These are phyloP conservation scores for Tricholoma matsutake DNA, from an alignment of 768 basidiomycete genomes.

Conservation along the genomic window DNA sequence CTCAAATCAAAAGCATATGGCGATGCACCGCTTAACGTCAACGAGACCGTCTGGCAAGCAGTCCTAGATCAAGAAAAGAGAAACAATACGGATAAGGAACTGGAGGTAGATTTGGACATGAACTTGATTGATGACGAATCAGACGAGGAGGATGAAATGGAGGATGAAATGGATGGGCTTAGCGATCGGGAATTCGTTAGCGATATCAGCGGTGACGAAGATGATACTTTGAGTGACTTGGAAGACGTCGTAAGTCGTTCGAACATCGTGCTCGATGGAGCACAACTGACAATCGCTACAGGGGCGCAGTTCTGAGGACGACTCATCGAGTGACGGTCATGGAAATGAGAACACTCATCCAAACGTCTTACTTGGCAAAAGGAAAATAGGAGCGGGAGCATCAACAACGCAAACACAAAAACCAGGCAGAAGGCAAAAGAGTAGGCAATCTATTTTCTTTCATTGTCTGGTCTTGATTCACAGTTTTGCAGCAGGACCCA, in stretches of 20 bases:
- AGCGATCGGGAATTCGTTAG: slow-evolving; percentile 73
- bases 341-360: slow-evolving; percentile 33
- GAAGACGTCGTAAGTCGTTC: slow-evolving; percentile 60
- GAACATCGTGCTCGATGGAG: slow-evolving; percentile 1
- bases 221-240: slow-evolving; percentile 60
- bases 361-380: slow-evolving; percentile 59
- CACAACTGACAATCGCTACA: background rate
- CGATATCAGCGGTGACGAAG: slow-evolving; percentile 68
- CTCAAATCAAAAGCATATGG: slow-evolving; percentile 97
- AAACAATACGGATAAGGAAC: slow-evolving; percentile 47
- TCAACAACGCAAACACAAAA: slow-evolving; percentile 45
- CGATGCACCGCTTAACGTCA: slow-evolving; percentile 95
- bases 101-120: slow-evolving; percentile 47
- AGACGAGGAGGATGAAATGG: slow-evolving; percentile 51
- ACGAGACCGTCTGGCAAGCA: slow-evolving; percentile 93
- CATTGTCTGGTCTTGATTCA: background rate
- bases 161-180: slow-evolving; percentile 47
- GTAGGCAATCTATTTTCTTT: slow-evolving; percentile 35
- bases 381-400: slow-evolving; percentile 50
- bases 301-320: background rate
- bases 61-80: slow-evolving; percentile 82
- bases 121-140: slow-evolving; percentile 56
- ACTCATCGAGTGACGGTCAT: slow-evolving; percentile 31
- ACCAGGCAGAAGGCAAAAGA: slow-evolving; percentile 58
- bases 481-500: slow-evolving; percentile 55